Evolutionary conservation across 2,329 filamentous ascomycete genomes (phyloP).

Genomic region (Lasiodiplodia sp.): DNA sequence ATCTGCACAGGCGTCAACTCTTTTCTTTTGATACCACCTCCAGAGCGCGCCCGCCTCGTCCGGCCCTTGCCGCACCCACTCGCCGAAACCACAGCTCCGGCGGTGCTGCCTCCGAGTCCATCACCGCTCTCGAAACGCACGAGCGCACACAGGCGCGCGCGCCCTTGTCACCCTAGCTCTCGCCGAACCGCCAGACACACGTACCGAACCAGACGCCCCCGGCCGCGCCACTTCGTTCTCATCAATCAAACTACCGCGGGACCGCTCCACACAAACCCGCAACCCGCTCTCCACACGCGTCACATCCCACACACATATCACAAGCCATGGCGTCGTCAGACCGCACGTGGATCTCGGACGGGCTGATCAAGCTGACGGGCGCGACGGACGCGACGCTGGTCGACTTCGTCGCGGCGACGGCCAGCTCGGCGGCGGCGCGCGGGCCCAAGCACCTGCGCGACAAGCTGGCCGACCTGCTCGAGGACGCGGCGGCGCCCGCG

Average conservation of each 20-base stretch:
- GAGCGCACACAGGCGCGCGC: background rate
- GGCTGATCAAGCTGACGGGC: constrained; percentile 60
- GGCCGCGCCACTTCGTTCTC: no score
- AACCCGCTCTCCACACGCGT: background rate
- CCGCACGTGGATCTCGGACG: constrained; percentile 53
- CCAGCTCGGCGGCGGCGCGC: constrained; percentile 53
- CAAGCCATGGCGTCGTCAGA: constrained; percentile 9
- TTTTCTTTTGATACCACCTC: background rate
- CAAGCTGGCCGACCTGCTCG: constrained; percentile 61
- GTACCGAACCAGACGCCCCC: no score
- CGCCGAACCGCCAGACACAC: background rate
- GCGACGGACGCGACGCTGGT: constrained; percentile 63
- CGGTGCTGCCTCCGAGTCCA: background rate
- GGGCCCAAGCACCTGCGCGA: constrained; percentile 56
- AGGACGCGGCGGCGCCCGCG: constrained; percentile 48
- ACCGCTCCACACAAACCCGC: background rate
- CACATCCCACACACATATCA: background rate
- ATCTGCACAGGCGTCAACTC: background rate
- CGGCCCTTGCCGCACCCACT: no score
- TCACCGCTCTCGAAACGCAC: background rate
- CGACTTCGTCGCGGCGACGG: constrained; percentile 64
- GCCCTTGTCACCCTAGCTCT: background rate
- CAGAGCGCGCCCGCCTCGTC: background rate
- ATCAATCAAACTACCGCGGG: no score
- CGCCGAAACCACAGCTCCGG: background rate